phyloP scores from a whole-genome alignment of 805 yeast genomes.

The Candida ficus region DNA sequence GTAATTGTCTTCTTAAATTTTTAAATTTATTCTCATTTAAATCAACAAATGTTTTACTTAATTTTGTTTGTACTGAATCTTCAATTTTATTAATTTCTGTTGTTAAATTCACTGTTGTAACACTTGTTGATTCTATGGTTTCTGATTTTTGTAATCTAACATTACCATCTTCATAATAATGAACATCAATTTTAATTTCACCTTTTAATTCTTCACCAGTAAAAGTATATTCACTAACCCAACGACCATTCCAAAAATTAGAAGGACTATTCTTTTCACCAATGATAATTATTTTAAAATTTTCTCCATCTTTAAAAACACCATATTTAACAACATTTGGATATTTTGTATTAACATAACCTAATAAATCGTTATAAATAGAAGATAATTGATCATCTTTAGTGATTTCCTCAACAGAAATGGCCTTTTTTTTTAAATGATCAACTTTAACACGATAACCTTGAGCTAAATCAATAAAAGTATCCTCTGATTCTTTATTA shows the following conservation, averaged over 20 bases:
- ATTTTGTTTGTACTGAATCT: slow-evolving; percentile 48
- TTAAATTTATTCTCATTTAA: slow-evolving; percentile 82
- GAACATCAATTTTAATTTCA: slow-evolving; percentile 63
- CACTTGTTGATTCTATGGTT: slow-evolving; percentile 21
- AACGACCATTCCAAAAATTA: slow-evolving; percentile 86
- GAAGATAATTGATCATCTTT: slow-evolving; percentile 16
- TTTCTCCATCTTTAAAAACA: slow-evolving; percentile 33
- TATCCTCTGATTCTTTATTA: slow-evolving; percentile 43
- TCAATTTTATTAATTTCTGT: slow-evolving; percentile 53
- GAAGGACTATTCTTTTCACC: slow-evolving; percentile 69
- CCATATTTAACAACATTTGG: slow-evolving; percentile 49
- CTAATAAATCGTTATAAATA: slow-evolving; percentile 17
- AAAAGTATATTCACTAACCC: slow-evolving; percentile 65
- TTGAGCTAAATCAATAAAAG: slow-evolving; percentile 46
- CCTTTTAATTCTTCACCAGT: slow-evolving; percentile 40
- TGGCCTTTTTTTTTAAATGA: slow-evolving; percentile 40
- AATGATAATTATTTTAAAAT: slow-evolving; percentile 44
- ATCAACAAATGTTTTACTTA: slow-evolving; percentile 59
- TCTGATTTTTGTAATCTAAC: slow-evolving; percentile 62
- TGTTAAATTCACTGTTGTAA: slow-evolving; percentile 25
- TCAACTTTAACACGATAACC: slow-evolving; percentile 55
- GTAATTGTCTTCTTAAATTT: slow-evolving; percentile 81
- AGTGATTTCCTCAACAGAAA: slow-evolving; percentile 45
- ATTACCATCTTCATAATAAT: slow-evolving; percentile 94
- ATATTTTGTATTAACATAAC: slow-evolving; percentile 61